phyloP scores from a whole-genome alignment of 257 asterid genomes.

The Solanum tarijense region DNA sequence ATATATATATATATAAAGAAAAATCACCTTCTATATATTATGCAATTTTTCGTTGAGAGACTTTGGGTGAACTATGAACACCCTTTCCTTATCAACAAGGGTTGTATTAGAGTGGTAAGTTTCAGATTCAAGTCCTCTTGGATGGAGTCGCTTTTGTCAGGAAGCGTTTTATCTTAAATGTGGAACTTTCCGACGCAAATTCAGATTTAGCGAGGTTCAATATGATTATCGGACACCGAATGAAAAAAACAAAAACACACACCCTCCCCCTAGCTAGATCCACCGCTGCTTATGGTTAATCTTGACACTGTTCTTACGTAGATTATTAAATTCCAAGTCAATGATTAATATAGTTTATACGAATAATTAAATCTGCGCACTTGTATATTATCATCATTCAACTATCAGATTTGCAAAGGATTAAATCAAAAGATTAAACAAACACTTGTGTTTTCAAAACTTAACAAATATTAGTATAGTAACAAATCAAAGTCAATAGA shows the following conservation, averaged over 20 bases:
- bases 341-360: no score
- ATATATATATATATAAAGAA: no score
- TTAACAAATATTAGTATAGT: no score
- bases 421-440: no score
- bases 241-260: no score
- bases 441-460: not conserved
- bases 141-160: not conserved
- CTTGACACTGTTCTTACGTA: not conserved
- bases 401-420: not conserved
- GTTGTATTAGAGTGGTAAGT: not conserved
- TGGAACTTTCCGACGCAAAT: fast-evolving
- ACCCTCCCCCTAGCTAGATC: not conserved
- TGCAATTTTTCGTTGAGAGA: no score
- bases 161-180: no score
- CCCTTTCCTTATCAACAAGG: not conserved
- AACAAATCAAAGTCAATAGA: not conserved
- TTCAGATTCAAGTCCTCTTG: not conserved
- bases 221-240: no score
- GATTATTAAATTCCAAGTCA: not conserved
- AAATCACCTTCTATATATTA: not conserved
- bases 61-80: not conserved
- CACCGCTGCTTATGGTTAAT: not conserved
- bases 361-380: not conserved
- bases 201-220: not conserved
- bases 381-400: not conserved